Conservation (phyloP, 1,284 basidiomycete species). For the Exobasidium rhododendri region DNA sequence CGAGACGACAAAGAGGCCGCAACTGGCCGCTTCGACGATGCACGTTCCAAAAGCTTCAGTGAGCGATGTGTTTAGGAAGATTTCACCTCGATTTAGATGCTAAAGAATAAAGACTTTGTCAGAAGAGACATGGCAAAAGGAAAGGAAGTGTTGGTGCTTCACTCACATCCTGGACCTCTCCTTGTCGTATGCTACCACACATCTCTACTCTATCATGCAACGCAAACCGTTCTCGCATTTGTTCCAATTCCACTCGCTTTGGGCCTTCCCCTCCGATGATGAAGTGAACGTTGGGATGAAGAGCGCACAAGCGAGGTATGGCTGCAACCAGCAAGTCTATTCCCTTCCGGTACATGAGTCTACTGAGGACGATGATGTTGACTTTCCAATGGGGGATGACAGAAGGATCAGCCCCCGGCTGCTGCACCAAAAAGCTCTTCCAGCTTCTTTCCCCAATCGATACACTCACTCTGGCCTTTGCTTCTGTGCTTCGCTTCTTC, state of each 20-base stretch:
- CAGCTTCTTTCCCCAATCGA: not conserved
- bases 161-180: conserved; percentile 72
- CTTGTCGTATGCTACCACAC: conserved; percentile 74
- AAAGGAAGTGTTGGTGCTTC: conserved; percentile 64
- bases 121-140: conserved; percentile 78
- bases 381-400: conserved; percentile 60
- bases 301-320: conserved; percentile 79
- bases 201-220: conserved; percentile 87
- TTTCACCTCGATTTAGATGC: conserved; percentile 75
- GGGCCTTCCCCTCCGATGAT: conserved; percentile 89
- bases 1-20: conserved; percentile 88
- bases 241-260: conserved; percentile 88
- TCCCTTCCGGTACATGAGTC: conserved; percentile 94
- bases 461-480: not conserved
- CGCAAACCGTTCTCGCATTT: conserved; percentile 86
- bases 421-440: no score
- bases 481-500: not conserved
- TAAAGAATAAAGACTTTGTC: conserved; percentile 65
- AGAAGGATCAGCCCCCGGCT: not conserved
- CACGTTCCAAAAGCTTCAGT: conserved; percentile 97
- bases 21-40: conserved; percentile 91
- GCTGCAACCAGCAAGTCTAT: conserved; percentile 90
- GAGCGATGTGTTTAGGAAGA: conserved; percentile 91
- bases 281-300: conserved; percentile 80
- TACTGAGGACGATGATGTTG: conserved; percentile 87